Base-by-base conservation (phyloP, 192 early-diverging fungal species). In the Mortierella hygrophila region DNA sequence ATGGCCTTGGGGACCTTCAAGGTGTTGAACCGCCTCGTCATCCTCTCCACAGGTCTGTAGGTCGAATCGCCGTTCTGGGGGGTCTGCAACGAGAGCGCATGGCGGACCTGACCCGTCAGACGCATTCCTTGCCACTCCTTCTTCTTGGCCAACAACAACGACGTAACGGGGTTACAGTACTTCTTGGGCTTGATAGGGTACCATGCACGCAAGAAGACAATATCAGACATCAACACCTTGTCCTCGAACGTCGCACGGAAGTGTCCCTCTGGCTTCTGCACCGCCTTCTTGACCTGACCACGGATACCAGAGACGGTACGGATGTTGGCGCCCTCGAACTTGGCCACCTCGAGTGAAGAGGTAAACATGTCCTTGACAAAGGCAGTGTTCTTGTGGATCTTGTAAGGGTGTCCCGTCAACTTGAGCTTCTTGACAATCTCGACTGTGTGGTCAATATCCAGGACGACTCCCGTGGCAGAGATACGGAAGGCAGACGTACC, bases 401-500 rank as follows among this genome's bases (percentile, higher is more conserved):
- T 99, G 89, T 94, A 93, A 23, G 99, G 99, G 42, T 90, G 90
- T 75, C 99, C 99, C 1, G 97, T 98, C 76, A 99, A 92, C 91
- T 99, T 99, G 54, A 99, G 93, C 91, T 99, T 99, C 91, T 99
- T 99, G 85, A 99, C 99, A 85, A 99, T 94, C 81, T 99, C 97
- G 35, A 95, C 93, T 16, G 95, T 91, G 86, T 98, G 95, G 82
- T 97, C 94, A 81, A 97, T 97, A 81, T 99, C 99, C 65, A 98
- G 89, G 35, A 99, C 96, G 26, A 96, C 92, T 65, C 99, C 99
- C 15, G 99, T 99, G 1, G 97, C 98, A n/a, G 94, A 95, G 71
- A 99, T 95, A 44, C 99, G 94, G 94, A 99, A 99, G 13, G 90
- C 49, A 29, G 92, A 71, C 20, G 90, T 91, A 40, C 77, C 88